Percentiles rank a stretch among this genome's conserved stretches.
Evolutionary conservation across 2,329 filamentous ascomycete species (phyloP).

Genomic region (Lanzia echinophila): DNA sequence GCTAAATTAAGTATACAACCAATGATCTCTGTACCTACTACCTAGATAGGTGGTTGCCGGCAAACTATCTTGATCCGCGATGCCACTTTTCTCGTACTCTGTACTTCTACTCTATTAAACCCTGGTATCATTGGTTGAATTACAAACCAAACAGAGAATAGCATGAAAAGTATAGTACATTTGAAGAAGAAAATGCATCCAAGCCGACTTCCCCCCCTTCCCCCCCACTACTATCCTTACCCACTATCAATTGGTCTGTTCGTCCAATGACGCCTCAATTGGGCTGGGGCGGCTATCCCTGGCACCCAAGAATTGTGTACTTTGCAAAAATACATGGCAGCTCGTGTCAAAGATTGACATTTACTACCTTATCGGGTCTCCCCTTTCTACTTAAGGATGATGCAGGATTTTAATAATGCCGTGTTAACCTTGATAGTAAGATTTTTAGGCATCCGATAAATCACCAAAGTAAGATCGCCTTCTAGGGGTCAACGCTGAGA

Average conservation of each 20-base stretch:
- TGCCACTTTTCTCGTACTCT: neutral
- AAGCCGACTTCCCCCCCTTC: too few relatives aligned
- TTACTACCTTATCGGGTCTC: constrained; percentile 6
- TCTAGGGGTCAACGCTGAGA: constrained; percentile 7
- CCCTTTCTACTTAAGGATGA: constrained; percentile 1
- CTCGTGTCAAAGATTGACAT: constrained; percentile 4
- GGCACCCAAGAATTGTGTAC: too few relatives aligned
- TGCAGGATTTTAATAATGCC: constrained; percentile 5
- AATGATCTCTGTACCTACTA: neutral
- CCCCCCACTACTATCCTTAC: too few relatives aligned
- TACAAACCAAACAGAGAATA: too few relatives aligned
- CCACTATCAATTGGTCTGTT: too few relatives aligned
- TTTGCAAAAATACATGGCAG: constrained; percentile 5
- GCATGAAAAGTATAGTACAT: too few relatives aligned
- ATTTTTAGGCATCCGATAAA: constrained; percentile 7
- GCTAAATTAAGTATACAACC: neutral
- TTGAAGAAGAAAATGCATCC: too few relatives aligned
- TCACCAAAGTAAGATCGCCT: constrained; percentile 8
- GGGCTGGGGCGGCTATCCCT: too few relatives aligned
- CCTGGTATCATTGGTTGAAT: neutral
- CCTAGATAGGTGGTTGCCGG: too few relatives aligned
- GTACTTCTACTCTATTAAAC: neutral
- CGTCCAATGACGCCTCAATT: too few relatives aligned
- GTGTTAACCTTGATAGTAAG: constrained; percentile 7
- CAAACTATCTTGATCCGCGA: neutral